Conservation (phyloP, 1,284 basidiomycete species). For the Pseudozyma pruni region DNA sequence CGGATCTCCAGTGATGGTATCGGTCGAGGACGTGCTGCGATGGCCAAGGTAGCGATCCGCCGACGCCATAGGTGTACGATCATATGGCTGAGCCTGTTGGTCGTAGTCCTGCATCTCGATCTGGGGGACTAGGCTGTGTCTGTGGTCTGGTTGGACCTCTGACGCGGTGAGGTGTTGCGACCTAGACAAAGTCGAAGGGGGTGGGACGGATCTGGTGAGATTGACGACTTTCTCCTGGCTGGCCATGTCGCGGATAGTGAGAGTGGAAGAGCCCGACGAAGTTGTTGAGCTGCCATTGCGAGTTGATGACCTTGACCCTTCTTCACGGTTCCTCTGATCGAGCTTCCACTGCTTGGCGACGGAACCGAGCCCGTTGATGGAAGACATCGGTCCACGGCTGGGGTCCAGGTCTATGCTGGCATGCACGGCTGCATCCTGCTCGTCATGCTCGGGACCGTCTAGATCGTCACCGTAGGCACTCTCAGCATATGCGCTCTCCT, state of each 20-base stretch:
- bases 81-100: slow-evolving; percentile 4
- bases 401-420: slow-evolving; percentile 23
- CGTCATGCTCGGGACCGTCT: slow-evolving; percentile 10
- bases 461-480: slow-evolving; percentile 31
- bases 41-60: slow-evolving; percentile 39
- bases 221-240: slow-evolving; percentile 53
- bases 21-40: slow-evolving; percentile 31
- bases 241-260: slow-evolving; percentile 33
- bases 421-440: slow-evolving; percentile 1
- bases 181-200: slow-evolving; percentile 4
- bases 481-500: slow-evolving; percentile 52
- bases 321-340: slow-evolving; percentile 8
- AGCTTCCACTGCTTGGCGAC: slow-evolving; percentile 39
- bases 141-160: slow-evolving; percentile 3
- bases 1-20: slow-evolving; percentile 21
- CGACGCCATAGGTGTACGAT: slow-evolving; percentile 35
- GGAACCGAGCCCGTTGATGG: slow-evolving; percentile 20
- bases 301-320: not conserved
- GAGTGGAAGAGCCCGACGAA: slow-evolving; percentile 1
- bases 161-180: slow-evolving; percentile 6
- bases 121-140: slow-evolving; percentile 39
- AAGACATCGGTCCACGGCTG: slow-evolving; percentile 4
- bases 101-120: slow-evolving; percentile 31
- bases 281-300: not conserved
- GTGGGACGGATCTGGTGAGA: slow-evolving; percentile 41